These are phyloP conservation scores for Pyrenophora teres DNA, from an alignment of 2,329 filamentous ascomycete species.

Conservation along the genomic window DNA sequence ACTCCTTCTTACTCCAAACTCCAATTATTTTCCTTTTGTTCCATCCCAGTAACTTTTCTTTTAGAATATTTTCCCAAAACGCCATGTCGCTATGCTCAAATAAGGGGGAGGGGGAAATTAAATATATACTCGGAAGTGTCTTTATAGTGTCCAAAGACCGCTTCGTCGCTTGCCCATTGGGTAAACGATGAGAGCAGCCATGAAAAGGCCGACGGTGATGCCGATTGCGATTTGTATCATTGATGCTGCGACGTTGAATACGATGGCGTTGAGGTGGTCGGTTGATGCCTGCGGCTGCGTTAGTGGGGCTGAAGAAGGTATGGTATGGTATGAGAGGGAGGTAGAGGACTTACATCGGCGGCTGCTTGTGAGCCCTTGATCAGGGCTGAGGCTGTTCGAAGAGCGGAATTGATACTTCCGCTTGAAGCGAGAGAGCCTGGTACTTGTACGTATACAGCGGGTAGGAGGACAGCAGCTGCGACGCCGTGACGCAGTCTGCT, in stretches of 20 bases:
- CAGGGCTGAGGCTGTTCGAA: slow-evolving; percentile 34
- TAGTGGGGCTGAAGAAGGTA: not conserved
- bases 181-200: slow-evolving; percentile 56
- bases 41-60: not conserved
- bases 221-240: slow-evolving; percentile 59
- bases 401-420: slow-evolving; percentile 36
- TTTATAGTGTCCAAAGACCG: slow-evolving; percentile 41
- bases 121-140: slow-evolving; percentile 35
- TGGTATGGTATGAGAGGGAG: not conserved
- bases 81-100: slow-evolving; percentile 25
- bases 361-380: slow-evolving; percentile 26
- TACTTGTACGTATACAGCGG: slow-evolving; percentile 42
- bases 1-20: no score
- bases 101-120: slow-evolving; percentile 2
- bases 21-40: no score
- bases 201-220: slow-evolving; percentile 57
- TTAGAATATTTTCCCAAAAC: slow-evolving; percentile 11
- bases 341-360: slow-evolving; percentile 21
- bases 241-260: slow-evolving; percentile 53
- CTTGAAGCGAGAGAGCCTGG: slow-evolving; percentile 39
- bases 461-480: slow-evolving; percentile 42
- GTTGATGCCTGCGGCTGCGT: slow-evolving; percentile 21
- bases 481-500: slow-evolving; percentile 64
- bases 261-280: slow-evolving; percentile 30
- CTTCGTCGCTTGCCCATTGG: slow-evolving; percentile 55